These are phyloP conservation scores for Limtongia smithiae DNA, from an alignment of 805 yeast species.

Conservation along the genomic window DNA sequence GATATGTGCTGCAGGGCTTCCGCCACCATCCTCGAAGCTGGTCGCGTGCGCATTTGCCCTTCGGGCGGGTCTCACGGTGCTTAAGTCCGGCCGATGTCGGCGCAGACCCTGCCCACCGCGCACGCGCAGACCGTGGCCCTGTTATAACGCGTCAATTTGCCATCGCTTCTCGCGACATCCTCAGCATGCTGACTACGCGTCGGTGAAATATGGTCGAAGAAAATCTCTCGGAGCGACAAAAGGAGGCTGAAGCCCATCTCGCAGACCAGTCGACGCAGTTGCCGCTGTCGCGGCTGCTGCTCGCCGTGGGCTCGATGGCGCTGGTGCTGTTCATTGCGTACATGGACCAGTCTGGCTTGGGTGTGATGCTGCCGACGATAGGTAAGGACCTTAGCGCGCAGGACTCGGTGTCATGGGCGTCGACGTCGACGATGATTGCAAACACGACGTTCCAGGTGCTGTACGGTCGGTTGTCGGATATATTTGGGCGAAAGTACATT, in stretches of 20 bases:
- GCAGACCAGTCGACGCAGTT: constrained; percentile 20
- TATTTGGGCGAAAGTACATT: constrained; percentile 43
- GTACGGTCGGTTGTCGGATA: constrained; percentile 66
- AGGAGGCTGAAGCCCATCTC: constrained; percentile 7
- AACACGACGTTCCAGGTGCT: constrained; percentile 72
- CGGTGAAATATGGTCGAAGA: too few relatives aligned
- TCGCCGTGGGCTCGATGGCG: constrained; percentile 14
- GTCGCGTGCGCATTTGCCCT: too few relatives aligned
- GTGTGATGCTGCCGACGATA: constrained; percentile 55
- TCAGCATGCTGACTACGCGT: too few relatives aligned
- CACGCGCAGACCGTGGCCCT: too few relatives aligned
- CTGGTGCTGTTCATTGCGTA: constrained; percentile 51
- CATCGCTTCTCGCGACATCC: too few relatives aligned
- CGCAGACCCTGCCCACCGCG: too few relatives aligned
- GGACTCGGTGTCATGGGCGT: constrained; percentile 62
- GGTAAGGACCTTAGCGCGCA: constrained; percentile 57
- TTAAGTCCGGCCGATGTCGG: too few relatives aligned
- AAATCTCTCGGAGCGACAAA: neutral
- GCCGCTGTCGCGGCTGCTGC: constrained; percentile 8
- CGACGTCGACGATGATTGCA: constrained; percentile 65
- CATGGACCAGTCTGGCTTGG: constrained; percentile 57
- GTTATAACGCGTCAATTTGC: too few relatives aligned
- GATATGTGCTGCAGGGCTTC: too few relatives aligned
- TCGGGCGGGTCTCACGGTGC: too few relatives aligned
- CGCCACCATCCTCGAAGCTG: too few relatives aligned